Evolutionary conservation across 495 filamentous ascomycete species (phyloP).

Genomic region (Rusavskia elegans): DNA sequence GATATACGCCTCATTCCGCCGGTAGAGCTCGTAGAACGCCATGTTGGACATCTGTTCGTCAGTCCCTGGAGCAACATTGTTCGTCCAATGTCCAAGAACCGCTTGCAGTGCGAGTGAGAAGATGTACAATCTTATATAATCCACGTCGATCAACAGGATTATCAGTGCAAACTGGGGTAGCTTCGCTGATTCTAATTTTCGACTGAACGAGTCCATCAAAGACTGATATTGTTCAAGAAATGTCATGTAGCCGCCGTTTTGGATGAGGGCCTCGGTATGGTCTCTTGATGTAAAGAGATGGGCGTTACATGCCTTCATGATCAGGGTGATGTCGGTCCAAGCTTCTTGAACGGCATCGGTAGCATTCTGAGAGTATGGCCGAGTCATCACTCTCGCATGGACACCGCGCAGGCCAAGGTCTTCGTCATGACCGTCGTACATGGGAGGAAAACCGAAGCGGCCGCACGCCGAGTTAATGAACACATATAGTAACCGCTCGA

Average conservation of each 20-base stretch:
- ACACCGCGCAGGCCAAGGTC: slow-evolving; percentile 8
- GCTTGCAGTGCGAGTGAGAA: slow-evolving; percentile 90
- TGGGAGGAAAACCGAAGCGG: slow-evolving; percentile 83
- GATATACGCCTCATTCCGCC: slow-evolving; percentile 56
- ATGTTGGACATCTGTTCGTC: slow-evolving; percentile 24
- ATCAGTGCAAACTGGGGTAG: slow-evolving; percentile 64
- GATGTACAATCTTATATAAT: slow-evolving; percentile 75
- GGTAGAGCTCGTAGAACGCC: slow-evolving; percentile 39
- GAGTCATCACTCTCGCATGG: slow-evolving; percentile 17
- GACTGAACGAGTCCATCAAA: slow-evolving; percentile 56
- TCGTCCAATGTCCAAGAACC: slow-evolving; percentile 83
- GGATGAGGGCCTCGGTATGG: slow-evolving; percentile 72
- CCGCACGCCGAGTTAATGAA: slow-evolving; percentile 85
- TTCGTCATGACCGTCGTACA: slow-evolving; percentile 58
- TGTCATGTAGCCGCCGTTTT: slow-evolving; percentile 63
- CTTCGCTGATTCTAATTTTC: slow-evolving; percentile 53
- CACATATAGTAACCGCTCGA: slow-evolving; percentile 72
- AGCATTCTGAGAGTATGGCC: slow-evolving; percentile 36
- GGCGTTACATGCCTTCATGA: slow-evolving; percentile 80
- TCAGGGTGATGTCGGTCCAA: slow-evolving; percentile 78
- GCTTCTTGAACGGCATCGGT: slow-evolving; percentile 59
- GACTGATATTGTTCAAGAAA: slow-evolving; percentile 70
- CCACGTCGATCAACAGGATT: slow-evolving; percentile 80
- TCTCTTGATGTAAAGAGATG: slow-evolving; percentile 67
- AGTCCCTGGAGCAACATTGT: slow-evolving; percentile 34